phyloP scores from a whole-genome alignment of 495 filamentous ascomycete genomes.

The Hypoxylon rickii region DNA sequence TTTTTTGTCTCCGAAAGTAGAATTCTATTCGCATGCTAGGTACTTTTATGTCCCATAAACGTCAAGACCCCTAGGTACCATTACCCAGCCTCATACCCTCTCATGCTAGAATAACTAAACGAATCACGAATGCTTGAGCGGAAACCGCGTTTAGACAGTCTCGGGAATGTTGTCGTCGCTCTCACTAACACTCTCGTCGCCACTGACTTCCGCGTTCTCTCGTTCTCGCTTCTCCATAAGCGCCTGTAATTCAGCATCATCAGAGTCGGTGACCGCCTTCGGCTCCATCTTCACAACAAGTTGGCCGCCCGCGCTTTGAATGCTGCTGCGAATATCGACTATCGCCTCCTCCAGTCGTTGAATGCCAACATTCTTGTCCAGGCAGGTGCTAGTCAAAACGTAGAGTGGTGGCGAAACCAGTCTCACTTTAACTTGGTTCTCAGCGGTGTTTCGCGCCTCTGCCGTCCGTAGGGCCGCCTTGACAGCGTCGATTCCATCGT shows the following conservation, averaged over 20 bases:
- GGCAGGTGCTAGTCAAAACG: constrained; percentile 83
- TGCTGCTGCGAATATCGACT: constrained; percentile 75
- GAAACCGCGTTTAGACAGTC: constrained; percentile 42
- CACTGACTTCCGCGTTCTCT: constrained; percentile 95
- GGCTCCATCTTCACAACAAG: constrained; percentile 95
- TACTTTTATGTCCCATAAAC: constrained; percentile 32
- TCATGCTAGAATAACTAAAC: constrained; percentile 13
- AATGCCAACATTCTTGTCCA: constrained; percentile 90
- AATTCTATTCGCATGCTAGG: constrained; percentile 35
- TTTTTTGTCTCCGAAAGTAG: constrained; percentile 17
- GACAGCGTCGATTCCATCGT: constrained; percentile 98
- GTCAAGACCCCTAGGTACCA: constrained; percentile 30
- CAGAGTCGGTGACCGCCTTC: constrained; percentile 97
- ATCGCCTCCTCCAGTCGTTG: constrained; percentile 84
- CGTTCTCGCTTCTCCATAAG: constrained; percentile 99
- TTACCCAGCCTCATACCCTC: constrained; percentile 26
- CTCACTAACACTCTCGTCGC: constrained; percentile 92
- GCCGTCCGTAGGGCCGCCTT: constrained; percentile 86
- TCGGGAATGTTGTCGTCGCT: constrained; percentile 76
- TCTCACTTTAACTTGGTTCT: constrained; percentile 94
- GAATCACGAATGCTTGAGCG: constrained; percentile 9
- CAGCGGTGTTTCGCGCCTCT: constrained; percentile 83
- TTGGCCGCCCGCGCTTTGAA: constrained; percentile 72
- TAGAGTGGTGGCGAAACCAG: constrained; percentile 95
- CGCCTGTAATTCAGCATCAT: constrained; percentile 94